phyloP scores from a whole-genome alignment of 192 early-diverging fungal species.

The Backusella sp. region DNA sequence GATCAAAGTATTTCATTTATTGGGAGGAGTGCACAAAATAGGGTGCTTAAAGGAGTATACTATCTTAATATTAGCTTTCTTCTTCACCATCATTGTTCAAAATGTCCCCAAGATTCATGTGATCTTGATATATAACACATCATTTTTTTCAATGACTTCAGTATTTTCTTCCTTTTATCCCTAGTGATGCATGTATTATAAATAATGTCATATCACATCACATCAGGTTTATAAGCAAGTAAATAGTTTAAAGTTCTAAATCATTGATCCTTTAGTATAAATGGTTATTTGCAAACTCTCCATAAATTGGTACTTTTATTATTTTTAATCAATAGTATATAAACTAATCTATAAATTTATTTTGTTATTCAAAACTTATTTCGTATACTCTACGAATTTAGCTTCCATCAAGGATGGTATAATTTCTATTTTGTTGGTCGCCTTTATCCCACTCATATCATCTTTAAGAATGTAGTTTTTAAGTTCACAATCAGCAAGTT shows the following conservation, averaged over 20 bases:
- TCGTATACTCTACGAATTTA: not conserved
- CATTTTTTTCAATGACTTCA: too few relatives aligned
- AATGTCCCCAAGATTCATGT: not conserved
- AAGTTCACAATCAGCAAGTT: slow-evolving; percentile 5
- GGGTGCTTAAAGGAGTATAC: not conserved
- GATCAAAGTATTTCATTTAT: not conserved
- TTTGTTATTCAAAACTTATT: not conserved
- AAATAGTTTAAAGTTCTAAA: not conserved
- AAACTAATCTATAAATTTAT: not conserved
- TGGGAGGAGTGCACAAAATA: not conserved
- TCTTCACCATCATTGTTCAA: not conserved
- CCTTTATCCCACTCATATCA: not conserved
- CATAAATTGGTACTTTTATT: too few relatives aligned
- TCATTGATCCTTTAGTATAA: too few relatives aligned
- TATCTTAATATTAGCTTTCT: not conserved
- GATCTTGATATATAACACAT: not conserved
- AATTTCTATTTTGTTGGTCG: not conserved
- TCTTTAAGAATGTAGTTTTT: slow-evolving; percentile 6
- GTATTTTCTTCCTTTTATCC: too few relatives aligned
- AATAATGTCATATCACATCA: not conserved
- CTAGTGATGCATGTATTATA: too few relatives aligned
- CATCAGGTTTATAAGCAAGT: not conserved
- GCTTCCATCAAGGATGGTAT: slow-evolving; percentile 4
- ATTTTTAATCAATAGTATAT: too few relatives aligned
- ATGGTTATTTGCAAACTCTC: too few relatives aligned